Conservation (phyloP, 768 basidiomycete genomes). For the Coprinopsis strossmayeri region DNA sequence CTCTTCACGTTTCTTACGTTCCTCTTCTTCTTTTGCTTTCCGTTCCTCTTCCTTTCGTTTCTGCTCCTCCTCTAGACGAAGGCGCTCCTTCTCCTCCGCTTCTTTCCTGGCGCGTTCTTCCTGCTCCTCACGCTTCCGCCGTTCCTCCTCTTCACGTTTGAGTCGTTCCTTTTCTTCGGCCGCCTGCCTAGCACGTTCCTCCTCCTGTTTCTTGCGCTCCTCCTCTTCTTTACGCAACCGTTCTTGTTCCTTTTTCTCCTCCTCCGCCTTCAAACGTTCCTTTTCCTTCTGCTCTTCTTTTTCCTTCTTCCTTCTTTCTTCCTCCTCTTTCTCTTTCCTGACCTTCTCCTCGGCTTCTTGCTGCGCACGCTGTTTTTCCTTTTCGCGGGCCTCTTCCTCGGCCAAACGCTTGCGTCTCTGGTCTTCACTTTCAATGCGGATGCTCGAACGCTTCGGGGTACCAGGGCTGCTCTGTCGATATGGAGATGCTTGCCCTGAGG, state of each 20-base stretch:
- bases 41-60: conserved; percentile 23
- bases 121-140: conserved; percentile 15
- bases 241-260: conserved; percentile 29
- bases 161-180: conserved; percentile 33
- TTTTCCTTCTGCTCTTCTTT: conserved; percentile 26
- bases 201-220: conserved; percentile 34
- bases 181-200: conserved; percentile 28
- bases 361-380: conserved; percentile 33
- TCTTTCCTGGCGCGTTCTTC: conserved; percentile 31
- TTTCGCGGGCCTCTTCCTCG: conserved; percentile 38
- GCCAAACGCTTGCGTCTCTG: conserved; percentile 39
- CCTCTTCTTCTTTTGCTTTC: conserved; percentile 12
- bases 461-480: conserved; percentile 34
- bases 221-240: conserved; percentile 38
- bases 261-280: conserved; percentile 22
- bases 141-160: conserved; percentile 25
- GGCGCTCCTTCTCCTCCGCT: conserved; percentile 25
- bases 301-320: conserved; percentile 20
- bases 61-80: conserved; percentile 38
- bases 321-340: conserved; percentile 33
- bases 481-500: conserved; percentile 20
- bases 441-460: conserved; percentile 29
- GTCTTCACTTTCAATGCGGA: conserved; percentile 61
- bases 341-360: conserved; percentile 38
- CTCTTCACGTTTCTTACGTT: conserved; percentile 10